Evolutionary conservation across 2,329 filamentous ascomycete species (phyloP).

Genomic region (Chrysoporthe deuterocubensis): DNA sequence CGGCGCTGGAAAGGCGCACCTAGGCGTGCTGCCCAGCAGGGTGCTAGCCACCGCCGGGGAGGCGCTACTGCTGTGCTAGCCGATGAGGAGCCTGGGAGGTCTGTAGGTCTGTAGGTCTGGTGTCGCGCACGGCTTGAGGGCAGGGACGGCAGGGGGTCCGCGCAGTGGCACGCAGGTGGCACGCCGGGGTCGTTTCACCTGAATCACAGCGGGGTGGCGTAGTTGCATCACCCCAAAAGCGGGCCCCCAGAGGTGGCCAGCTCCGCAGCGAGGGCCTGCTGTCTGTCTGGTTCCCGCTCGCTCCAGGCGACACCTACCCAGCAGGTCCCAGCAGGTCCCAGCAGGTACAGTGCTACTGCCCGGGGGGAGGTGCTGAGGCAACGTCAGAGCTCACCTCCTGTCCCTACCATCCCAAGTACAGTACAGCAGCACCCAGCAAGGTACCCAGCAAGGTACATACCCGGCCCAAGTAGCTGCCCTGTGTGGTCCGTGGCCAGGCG

Average conservation of each 20-base stretch:
- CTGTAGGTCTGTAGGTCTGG: not conserved
- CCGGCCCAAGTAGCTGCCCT: not conserved
- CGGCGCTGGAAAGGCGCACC: no score
- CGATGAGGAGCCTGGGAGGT: no score
- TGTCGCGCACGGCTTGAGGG: not conserved
- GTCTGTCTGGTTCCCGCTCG: no score
- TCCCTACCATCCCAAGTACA: no score
- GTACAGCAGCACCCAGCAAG: not conserved
- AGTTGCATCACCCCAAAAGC: slow-evolving; percentile 3
- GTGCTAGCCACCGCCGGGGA: no score
- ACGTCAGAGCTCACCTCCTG: no score
- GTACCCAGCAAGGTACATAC: not conserved
- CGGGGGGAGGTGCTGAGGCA: no score
- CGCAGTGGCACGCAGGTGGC: not conserved
- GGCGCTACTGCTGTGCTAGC: no score
- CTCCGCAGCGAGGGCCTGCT: not conserved
- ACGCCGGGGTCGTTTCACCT: slow-evolving; percentile 8
- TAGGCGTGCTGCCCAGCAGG: no score
- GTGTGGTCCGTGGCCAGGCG: slow-evolving; percentile 7
- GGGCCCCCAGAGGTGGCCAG: not conserved
- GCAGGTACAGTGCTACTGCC: no score
- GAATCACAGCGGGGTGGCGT: slow-evolving; percentile 5
- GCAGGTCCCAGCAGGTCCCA: no score
- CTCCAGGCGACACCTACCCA: no score
- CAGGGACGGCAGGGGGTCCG: not conserved